Percentiles rank a stretch among this genome's conserved stretches.
Conservation (phyloP, 805 yeast genomes). For the Kluyveromyces aestuarii region DNA sequence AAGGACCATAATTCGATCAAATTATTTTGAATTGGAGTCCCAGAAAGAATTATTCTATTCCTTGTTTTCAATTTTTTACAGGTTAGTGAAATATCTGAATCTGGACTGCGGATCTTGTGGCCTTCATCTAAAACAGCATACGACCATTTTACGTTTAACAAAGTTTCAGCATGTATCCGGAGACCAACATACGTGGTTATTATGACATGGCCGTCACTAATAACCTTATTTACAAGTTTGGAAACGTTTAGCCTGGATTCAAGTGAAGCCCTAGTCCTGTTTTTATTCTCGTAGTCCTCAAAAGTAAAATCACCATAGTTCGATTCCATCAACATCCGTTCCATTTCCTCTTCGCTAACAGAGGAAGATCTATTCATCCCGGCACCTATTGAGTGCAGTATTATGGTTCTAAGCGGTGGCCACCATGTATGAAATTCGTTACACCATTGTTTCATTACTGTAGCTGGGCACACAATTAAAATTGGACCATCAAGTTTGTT, state of each 20-base stretch:
- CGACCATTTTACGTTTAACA: conserved; percentile 74
- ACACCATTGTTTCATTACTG: conserved; percentile 96
- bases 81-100: conserved; percentile 73
- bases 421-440: conserved; percentile 95
- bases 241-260: conserved; percentile 22
- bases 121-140: conserved; percentile 93
- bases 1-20: conserved; percentile 87
- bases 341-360: conserved; percentile 42
- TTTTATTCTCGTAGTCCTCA: conserved; percentile 28
- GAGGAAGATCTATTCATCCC: conserved; percentile 49
- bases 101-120: conserved; percentile 92
- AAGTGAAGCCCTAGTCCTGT: conserved; percentile 21
- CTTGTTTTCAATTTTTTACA: conserved; percentile 79
- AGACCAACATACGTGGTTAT: conserved; percentile 90
- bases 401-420: conserved; percentile 85
- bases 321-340: conserved; percentile 34
- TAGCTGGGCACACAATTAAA: conserved; percentile 89
- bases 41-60: conserved; percentile 83
- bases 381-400: conserved; percentile 85
- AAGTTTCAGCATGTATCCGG: conserved; percentile 50
- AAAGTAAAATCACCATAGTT: conserved; percentile 34
- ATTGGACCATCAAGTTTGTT: conserved; percentile 68
- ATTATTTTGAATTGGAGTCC: conserved; percentile 95
- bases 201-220: conserved; percentile 67
- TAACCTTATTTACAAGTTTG: conserved; percentile 40